Evolutionary conservation across 2,329 filamentous ascomycete genomes (phyloP), one percentile per base, ranked within the genome.

Genomic region (Fragosphaeria purpurea): DNA sequence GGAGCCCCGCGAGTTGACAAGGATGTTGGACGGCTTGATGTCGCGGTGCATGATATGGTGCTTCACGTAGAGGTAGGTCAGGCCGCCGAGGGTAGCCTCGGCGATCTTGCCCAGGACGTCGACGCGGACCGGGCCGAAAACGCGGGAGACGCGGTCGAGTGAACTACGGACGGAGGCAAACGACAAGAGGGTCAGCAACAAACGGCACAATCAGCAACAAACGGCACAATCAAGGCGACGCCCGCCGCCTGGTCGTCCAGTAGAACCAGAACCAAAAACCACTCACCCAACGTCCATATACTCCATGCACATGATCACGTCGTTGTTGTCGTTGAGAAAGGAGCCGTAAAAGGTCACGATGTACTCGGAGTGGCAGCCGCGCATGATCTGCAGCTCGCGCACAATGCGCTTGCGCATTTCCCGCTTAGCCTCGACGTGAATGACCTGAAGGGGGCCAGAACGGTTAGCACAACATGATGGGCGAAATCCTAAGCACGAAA

Each of bases 221-320:
- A 22, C 22, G 22, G 22, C 22, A 22, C 22, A 22, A 22, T 22
- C 2, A 22, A 22, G 2, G 22, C 22, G 22, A 22, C 22, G 22
- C 22, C 22, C 22, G 22, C 22, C 22, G 22, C 22, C 22, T 22
- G 22, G 22, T 22, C 22, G 22, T 22, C 22, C 22, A 22, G 22
- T 22, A 22, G 22, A 22, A 22, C 22, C 22, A 22, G 22, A 22
- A 22, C 22, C 22, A 22, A 22, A 22, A 22, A 22, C 31, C 6
- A 55, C 87, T 69, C 77, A 97, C 93, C 93, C 93, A 65, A 91
- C 88, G 69, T 98, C 93, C 88, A 95, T 95, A 66, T 98, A 97
- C 67, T 98, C 93, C 93, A 98, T 98, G 68, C 93, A 98, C 84
- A 98, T 91, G 60, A 97, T 94, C 53, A 98, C 94, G 70, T 98